Conservation (phyloP, 306 rosid genomes). For the Trichosanthes cucumerina region DNA sequence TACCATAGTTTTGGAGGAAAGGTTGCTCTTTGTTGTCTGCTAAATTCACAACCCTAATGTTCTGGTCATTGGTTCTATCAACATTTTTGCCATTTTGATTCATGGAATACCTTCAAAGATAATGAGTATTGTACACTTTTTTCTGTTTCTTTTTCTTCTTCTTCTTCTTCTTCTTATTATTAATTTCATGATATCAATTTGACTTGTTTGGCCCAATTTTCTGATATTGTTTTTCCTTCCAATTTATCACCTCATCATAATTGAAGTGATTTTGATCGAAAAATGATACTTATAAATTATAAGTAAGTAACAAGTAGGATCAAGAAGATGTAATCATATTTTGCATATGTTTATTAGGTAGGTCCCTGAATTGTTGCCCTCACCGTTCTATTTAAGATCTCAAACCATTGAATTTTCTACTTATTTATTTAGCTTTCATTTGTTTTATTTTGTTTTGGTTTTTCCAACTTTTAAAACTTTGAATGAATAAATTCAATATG, state of each 20-base stretch:
- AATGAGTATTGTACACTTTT: not conserved
- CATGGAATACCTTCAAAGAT: not conserved
- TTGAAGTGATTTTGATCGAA: not conserved
- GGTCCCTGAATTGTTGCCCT: not conserved
- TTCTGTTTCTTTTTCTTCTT: not conserved
- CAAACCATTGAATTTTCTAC: too few species aligned
- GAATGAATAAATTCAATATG: too few species aligned
- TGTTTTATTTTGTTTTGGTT: too few species aligned
- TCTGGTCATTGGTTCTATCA: not conserved
- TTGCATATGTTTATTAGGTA: not conserved
- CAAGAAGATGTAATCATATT: not conserved
- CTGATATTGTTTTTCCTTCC: not conserved
- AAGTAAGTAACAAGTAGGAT: too few species aligned
- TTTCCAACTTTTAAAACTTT: too few species aligned
- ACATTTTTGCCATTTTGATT: constrained; percentile 3
- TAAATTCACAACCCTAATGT: not conserved
- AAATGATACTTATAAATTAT: not conserved
- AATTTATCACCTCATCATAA: not conserved
- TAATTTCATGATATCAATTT: not conserved
- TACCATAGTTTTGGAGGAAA: not conserved
- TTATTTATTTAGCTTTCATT: too few species aligned
- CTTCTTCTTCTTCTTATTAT: too few species aligned
- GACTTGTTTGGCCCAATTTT: not conserved
- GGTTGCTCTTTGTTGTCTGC: not conserved
- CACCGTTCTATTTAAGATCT: not conserved